These are phyloP conservation scores for Ophiostoma novo-ulmi DNA, from an alignment of 2,329 filamentous ascomycete genomes.

Conservation along the genomic window DNA sequence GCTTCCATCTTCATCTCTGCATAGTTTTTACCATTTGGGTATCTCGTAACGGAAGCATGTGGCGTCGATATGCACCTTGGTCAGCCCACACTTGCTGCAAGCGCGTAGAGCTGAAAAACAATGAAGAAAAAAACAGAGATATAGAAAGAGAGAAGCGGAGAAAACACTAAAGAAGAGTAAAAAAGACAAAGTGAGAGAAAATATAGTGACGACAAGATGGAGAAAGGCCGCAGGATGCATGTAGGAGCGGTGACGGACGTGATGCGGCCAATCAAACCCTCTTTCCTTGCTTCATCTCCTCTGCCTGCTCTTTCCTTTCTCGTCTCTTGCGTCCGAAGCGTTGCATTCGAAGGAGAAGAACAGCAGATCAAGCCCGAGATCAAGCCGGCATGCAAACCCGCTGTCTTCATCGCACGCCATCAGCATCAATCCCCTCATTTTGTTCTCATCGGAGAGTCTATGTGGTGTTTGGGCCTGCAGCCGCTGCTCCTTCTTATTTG, in stretches of 20 bases:
- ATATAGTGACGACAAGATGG: neutral
- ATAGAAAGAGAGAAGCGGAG: neutral
- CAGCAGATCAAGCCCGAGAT: neutral
- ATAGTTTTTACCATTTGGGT: no score
- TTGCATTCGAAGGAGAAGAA: neutral
- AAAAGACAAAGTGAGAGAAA: neutral
- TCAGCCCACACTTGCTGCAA: no score
- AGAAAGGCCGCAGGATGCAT: neutral
- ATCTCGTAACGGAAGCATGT: no score
- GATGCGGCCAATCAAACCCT: neutral
- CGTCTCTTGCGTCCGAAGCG: neutral
- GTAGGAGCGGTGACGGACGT: neutral
- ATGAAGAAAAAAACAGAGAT: no score
- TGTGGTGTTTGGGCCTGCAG: neutral
- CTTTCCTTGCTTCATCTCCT: neutral
- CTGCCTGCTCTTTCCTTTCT: neutral
- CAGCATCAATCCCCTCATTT: no score
- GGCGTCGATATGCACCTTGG: no score
- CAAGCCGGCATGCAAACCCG: neutral
- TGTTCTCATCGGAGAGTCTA: neutral
- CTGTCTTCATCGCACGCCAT: neutral
- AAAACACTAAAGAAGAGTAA: neutral
- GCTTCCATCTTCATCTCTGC: no score
- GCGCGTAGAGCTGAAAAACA: no score
- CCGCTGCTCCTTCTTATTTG: neutral